phyloP scores from a whole-genome alignment of 2,329 filamentous ascomycete species.

The Fusarium irregulare region DNA sequence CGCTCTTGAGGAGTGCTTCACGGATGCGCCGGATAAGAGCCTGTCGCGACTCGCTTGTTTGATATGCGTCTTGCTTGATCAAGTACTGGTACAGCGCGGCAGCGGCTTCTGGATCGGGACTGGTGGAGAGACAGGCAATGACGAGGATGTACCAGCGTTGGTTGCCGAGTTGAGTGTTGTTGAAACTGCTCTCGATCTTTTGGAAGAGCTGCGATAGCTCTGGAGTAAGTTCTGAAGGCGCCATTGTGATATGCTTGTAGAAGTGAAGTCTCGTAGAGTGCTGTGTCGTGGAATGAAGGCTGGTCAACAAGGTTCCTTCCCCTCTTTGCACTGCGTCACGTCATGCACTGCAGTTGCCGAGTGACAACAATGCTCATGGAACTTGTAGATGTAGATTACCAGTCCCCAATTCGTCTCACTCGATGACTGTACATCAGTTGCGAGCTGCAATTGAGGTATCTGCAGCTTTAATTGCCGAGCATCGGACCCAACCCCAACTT shows the following conservation, averaged over 20 bases:
- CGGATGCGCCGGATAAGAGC: constrained; percentile 62
- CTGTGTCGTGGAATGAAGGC: neutral
- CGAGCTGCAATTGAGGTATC: neutral
- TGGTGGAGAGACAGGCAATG: constrained; percentile 34
- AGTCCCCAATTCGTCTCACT: neutral
- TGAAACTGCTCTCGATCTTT: constrained; percentile 30
- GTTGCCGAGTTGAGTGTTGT: constrained; percentile 22
- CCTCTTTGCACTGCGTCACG: neutral
- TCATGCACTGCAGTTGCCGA: neutral
- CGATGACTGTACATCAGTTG: neutral
- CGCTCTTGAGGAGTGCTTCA: constrained; percentile 69
- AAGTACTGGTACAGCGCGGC: constrained; percentile 37
- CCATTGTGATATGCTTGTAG: constrained; percentile 1
- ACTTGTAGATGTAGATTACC: neutral
- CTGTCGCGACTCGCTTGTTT: constrained; percentile 57
- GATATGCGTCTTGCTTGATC: constrained; percentile 55
- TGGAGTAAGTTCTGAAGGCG: constrained; percentile 10
- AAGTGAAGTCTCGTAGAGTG: too few relatives aligned
- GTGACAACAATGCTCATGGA: neutral
- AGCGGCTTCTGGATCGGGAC: constrained; percentile 34
- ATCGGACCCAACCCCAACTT: neutral
- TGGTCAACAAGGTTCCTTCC: neutral
- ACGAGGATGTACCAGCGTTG: constrained; percentile 37
- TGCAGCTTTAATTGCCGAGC: neutral
- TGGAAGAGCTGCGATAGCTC: constrained; percentile 28